These are phyloP conservation scores for Nemania serpens DNA, from an alignment of 2,329 filamentous ascomycete species.

Conservation along the genomic window DNA sequence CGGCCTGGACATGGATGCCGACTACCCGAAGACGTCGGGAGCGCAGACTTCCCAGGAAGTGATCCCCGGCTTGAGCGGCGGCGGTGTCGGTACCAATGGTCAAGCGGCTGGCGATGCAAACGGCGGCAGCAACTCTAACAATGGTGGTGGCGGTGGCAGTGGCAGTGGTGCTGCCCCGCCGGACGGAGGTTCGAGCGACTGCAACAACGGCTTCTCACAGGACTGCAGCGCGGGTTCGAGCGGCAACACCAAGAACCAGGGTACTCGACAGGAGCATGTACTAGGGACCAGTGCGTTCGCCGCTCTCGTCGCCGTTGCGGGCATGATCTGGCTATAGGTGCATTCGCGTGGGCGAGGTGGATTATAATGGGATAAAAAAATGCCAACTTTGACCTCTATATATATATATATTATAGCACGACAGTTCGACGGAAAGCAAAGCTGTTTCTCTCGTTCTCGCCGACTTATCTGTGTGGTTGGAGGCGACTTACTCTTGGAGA, in stretches of 20 bases:
- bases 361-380: slow-evolving; percentile 1
- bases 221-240: slow-evolving; percentile 27
- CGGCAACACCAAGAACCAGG: slow-evolving; percentile 31
- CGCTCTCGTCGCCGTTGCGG: slow-evolving; percentile 39
- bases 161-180: slow-evolving; percentile 1
- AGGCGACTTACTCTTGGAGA: slow-evolving; percentile 3
- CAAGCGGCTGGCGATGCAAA: slow-evolving; percentile 35
- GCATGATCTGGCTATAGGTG: slow-evolving; percentile 38
- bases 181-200: slow-evolving; percentile 16
- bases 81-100: slow-evolving; percentile 41
- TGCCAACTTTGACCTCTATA: neutral
- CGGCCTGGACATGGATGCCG: slow-evolving; percentile 70
- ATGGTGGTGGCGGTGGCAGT: slow-evolving; percentile 17
- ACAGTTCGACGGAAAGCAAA: slow-evolving; percentile 1
- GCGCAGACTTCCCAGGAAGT: slow-evolving; percentile 31
- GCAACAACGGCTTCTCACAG: slow-evolving; percentile 39
- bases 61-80: slow-evolving; percentile 40
- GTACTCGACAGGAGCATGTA: slow-evolving; percentile 35
- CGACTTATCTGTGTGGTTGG: slow-evolving; percentile 3
- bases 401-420: slow-evolving; percentile 1
- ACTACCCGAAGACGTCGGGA: slow-evolving; percentile 42
- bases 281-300: slow-evolving; percentile 42
- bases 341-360: neutral
- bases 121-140: slow-evolving; percentile 7
- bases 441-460: neutral